Evolutionary conservation across 2,329 filamentous ascomycete species (phyloP).

Genomic region (Curvularia sp.): DNA sequence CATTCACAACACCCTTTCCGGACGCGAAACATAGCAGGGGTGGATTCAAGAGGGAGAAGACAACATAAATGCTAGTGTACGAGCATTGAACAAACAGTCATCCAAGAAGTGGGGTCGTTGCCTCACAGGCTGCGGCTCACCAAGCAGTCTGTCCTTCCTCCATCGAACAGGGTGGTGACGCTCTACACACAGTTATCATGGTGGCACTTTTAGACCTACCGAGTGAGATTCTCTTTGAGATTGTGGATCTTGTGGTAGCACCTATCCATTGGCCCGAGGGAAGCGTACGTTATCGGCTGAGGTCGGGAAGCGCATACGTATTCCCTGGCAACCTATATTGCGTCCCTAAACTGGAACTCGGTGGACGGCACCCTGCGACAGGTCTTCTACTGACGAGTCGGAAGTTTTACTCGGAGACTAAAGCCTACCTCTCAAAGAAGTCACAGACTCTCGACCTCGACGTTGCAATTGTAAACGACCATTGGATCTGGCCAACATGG

Average conservation of each 20-base stretch:
- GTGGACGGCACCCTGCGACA: neutral
- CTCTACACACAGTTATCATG: conserved; percentile 8
- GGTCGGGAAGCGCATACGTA: neutral
- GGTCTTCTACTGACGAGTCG: conserved; percentile 12
- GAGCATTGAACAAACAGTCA: too few relatives aligned
- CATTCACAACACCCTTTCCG: neutral
- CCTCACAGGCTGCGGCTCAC: neutral
- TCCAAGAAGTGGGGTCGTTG: neutral
- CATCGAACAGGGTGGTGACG: neutral
- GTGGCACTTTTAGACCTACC: conserved; percentile 17
- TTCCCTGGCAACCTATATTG: neutral
- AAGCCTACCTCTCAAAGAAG: conserved; percentile 9
- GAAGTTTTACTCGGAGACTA: conserved; percentile 16
- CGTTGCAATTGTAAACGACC: conserved; percentile 20
- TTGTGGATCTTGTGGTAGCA: conserved; percentile 12
- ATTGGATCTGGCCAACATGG: conserved; percentile 29
- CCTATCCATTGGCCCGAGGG: neutral
- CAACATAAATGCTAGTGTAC: neutral
- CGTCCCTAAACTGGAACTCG: neutral
- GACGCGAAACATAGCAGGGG: neutral
- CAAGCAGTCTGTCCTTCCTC: neutral
- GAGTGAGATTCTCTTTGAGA: conserved; percentile 21
- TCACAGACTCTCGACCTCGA: conserved; percentile 17
- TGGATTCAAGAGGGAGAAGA: neutral
- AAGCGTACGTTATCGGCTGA: neutral